Conservation (phyloP, 2,329 filamentous ascomycete species). For the Diplocarpon rosae region DNA sequence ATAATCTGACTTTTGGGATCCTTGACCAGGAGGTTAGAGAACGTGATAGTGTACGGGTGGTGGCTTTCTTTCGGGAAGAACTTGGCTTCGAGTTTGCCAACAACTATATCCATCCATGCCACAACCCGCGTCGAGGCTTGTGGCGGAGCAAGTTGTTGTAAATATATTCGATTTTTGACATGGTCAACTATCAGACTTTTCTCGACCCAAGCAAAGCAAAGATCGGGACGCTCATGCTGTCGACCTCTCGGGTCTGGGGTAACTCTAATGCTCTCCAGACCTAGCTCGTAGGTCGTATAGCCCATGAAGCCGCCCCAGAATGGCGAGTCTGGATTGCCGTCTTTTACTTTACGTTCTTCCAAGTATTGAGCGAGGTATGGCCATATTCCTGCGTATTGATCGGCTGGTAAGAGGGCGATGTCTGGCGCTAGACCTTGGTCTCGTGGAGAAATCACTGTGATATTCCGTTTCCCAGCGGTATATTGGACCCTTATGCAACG, state of each 20-base stretch:
- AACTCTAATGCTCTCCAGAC: constrained; percentile 41
- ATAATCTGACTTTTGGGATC: not conserved
- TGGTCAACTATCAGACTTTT: constrained; percentile 56
- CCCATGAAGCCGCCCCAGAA: constrained; percentile 65
- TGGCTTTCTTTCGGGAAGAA: constrained; percentile 4
- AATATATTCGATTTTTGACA: constrained; percentile 38
- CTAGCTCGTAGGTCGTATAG: constrained; percentile 58
- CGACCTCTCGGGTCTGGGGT: not conserved
- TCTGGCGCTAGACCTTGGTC: not conserved
- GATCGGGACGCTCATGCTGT: constrained; percentile 37
- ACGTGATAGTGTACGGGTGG: not conserved
- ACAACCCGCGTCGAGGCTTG: constrained; percentile 26
- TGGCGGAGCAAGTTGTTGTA: constrained; percentile 42
- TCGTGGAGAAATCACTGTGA: constrained; percentile 9
- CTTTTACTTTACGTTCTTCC: constrained; percentile 29
- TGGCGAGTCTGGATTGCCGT: constrained; percentile 32
- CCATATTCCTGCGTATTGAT: constrained; percentile 24
- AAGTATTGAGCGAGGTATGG: constrained; percentile 28
- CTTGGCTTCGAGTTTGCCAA: constrained; percentile 6
- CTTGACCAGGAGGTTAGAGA: constrained; percentile 1
- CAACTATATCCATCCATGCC: constrained; percentile 13
- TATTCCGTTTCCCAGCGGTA: constrained; percentile 34
- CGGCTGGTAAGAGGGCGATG: not conserved
- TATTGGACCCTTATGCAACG: constrained; percentile 48
- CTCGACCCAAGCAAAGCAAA: constrained; percentile 52